phyloP scores from a whole-genome alignment of 352 stramenopile genomes.

The Phytophthora citricola region DNA sequence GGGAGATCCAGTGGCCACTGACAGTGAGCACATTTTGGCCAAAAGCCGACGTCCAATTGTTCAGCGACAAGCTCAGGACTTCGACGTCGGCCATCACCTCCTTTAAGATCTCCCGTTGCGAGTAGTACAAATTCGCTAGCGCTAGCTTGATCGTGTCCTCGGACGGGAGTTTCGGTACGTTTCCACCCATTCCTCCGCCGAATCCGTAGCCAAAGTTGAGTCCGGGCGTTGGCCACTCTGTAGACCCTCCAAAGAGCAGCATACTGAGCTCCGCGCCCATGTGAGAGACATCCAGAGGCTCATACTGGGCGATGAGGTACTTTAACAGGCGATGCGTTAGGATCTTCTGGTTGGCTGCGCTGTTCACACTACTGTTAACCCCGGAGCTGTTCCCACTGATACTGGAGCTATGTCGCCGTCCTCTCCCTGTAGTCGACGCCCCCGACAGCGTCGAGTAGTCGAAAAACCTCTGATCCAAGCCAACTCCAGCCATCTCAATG shows the following conservation, averaged over 20 bases:
- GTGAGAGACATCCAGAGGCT: conserved; percentile 71
- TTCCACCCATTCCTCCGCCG: conserved; percentile 22
- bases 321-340: conserved; percentile 75
- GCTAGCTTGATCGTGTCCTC: conserved; percentile 79
- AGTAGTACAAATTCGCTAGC: conserved; percentile 81
- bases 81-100: conserved; percentile 81
- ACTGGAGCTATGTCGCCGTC: conserved; percentile 37
- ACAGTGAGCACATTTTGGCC: conserved; percentile 83
- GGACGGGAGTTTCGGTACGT: conserved; percentile 49
- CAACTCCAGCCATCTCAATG: conserved; percentile 52
- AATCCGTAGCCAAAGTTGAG: conserved; percentile 37
- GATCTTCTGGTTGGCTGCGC: conserved; percentile 57
- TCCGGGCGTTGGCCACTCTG: conserved; percentile 33
- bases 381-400: conserved; percentile 25
- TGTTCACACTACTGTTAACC: conserved; percentile 5
- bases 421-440: conserved; percentile 19
- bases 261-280: conserved; percentile 70
- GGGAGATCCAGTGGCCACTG: conserved; percentile 81
- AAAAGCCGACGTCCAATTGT: conserved; percentile 85
- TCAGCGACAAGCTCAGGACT: conserved; percentile 74
- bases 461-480: conserved; percentile 60
- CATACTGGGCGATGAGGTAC: conserved; percentile 81
- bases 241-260: conserved; percentile 57
- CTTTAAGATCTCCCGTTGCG: conserved; percentile 81
- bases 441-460: conserved; percentile 39